Conservation (phyloP, 805 yeast genomes). For the Barnettozyma botsteinii region DNA sequence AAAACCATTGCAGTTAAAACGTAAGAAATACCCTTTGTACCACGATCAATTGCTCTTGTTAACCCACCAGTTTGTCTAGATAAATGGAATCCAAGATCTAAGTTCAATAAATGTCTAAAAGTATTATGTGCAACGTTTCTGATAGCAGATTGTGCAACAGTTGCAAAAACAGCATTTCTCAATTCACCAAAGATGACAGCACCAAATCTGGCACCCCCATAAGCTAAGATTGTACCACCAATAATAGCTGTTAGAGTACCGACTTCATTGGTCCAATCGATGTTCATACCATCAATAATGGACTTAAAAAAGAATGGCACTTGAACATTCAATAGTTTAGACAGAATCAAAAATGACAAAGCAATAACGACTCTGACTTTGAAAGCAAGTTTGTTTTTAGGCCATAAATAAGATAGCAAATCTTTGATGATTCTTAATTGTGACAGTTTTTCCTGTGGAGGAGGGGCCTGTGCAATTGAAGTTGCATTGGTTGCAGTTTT, state of each 20-base stretch:
- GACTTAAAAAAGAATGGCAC: conserved; percentile 92
- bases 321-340: conserved; percentile 86
- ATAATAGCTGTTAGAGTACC: conserved; percentile 59
- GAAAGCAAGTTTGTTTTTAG: conserved; percentile 59
- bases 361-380: conserved; percentile 75
- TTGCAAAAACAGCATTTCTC: conserved; percentile 91
- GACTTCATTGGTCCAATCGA: conserved; percentile 72
- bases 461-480: not conserved
- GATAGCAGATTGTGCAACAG: conserved; percentile 92
- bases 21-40: conserved; percentile 94
- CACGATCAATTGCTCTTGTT: conserved; percentile 94
- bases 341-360: conserved; percentile 60
- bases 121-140: conserved; percentile 85
- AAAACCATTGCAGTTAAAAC: conserved; percentile 96
- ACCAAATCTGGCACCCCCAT: conserved; percentile 92
- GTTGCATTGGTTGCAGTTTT: not conserved
- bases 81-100: conserved; percentile 87
- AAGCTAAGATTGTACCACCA: conserved; percentile 68
- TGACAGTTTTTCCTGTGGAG: conserved; percentile 25
- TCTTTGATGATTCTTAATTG: conserved; percentile 53
- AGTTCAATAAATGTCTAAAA: conserved; percentile 71
- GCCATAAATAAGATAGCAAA: conserved; percentile 73
- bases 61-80: conserved; percentile 93
- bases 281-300: conserved; percentile 87
- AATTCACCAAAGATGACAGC: conserved; percentile 92